These are phyloP conservation scores for Penicillium longicatenatum DNA, from an alignment of 495 filamentous ascomycete genomes.

Conservation along the genomic window DNA sequence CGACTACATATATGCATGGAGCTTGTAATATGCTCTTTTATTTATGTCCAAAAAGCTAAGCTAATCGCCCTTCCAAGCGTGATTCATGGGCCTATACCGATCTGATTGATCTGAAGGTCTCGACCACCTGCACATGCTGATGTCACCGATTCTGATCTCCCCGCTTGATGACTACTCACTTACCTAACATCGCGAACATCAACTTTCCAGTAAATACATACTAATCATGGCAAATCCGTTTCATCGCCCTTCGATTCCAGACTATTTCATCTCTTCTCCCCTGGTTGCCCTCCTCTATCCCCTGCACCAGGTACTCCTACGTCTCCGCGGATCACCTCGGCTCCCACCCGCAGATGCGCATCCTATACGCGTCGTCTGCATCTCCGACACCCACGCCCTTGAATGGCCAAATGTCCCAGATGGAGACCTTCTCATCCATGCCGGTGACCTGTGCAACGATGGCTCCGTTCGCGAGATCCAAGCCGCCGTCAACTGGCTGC, in stretches of 20 bases:
- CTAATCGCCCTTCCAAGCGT: too few species aligned
- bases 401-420: conserved; percentile 64
- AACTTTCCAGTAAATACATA: neutral
- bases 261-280: conserved; percentile 53
- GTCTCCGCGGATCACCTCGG: conserved; percentile 62
- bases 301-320: conserved; percentile 62
- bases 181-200: neutral
- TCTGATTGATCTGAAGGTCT: conserved; percentile 1
- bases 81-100: too few species aligned
- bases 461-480: conserved; percentile 75
- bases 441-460: conserved; percentile 77
- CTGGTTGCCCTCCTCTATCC: conserved; percentile 50
- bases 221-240: conserved; percentile 47
- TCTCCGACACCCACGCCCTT: conserved; percentile 84
- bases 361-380: conserved; percentile 77
- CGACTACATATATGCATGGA: too few species aligned
- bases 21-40: too few species aligned
- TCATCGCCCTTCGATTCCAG: conserved; percentile 45
- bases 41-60: too few species aligned
- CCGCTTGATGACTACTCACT: conserved; percentile 3
- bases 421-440: conserved; percentile 87
- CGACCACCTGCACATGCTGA: conserved; percentile 12
- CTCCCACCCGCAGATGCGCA: conserved; percentile 49
- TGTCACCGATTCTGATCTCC: conserved; percentile 12
- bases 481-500: conserved; percentile 77